Evolutionary conservation across 805 yeast genomes (phyloP), one percentile per base, ranked within the genome.

Genomic region (Starmerella potacharoeniae): DNA sequence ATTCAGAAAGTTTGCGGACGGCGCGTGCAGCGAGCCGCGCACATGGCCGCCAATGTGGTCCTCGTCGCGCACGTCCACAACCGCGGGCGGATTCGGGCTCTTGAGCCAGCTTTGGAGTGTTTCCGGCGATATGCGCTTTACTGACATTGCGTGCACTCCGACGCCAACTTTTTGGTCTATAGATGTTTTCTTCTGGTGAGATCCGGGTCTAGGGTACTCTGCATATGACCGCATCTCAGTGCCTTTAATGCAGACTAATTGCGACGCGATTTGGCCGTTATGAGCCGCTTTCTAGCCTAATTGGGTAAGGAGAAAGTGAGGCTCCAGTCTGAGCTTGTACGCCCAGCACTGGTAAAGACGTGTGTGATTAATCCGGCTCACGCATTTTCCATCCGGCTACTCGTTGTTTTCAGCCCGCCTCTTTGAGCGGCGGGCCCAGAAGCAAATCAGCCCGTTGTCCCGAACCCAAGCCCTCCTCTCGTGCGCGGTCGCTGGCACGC

Each of bases 41-140:
- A 84, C 78, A 63, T 84, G 88, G 35, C 95, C 82, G 1, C 97
- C 97, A 42, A 83, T 67, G 65, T 76, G 78, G 68, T 91, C 97
- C 7, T 78, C 75, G 54, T 90, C 97, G 52, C 97, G 75, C 2
- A 91, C 96, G 63, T 90, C 97, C 1, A 91, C 76, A 3, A 90
- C 77, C 4, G 65, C 65, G 6, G 69, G 62, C 10, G 66, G 61
- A n/a, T 65, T 62, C 14, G 52, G 14, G 37, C 56, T 47, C 47
- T 54, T 60, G 36, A 68, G 60, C 71, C 70, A 68, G 22, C 56
- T 33, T 28, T 58, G 56, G 22, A 68, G 61, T 3, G 68, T 64
- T 22, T 63, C 56, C 4, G 67, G 59, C 9, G 61, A 49, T 6
- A 66, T 60, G 6, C 58, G 50, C 16, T 46, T 28, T 6, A 46